Percentiles rank a stretch among this genome's conserved stretches.
These are phyloP conservation scores for Solanum okadae DNA, from an alignment of 257 asterid genomes.

Conservation along the genomic window DNA sequence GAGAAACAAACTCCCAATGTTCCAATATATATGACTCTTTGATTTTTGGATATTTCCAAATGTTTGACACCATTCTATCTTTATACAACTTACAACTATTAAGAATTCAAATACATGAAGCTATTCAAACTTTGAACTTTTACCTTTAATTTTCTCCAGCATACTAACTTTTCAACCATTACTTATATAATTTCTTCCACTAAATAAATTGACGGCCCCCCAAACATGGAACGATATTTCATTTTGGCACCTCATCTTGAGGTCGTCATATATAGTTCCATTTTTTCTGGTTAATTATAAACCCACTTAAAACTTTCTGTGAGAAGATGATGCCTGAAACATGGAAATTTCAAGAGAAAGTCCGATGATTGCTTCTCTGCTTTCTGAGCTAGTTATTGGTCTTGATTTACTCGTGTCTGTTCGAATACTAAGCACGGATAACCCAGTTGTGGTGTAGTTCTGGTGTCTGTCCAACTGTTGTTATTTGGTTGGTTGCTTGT, in stretches of 20 bases:
- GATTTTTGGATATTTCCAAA: neutral
- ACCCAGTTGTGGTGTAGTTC: neutral
- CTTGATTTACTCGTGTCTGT: neutral
- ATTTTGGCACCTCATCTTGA: neutral
- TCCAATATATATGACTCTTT: neutral
- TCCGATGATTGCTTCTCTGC: neutral
- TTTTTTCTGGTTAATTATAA: neutral
- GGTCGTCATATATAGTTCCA: neutral
- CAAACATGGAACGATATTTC: neutral
- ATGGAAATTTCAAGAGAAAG: neutral
- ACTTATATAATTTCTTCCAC: neutral
- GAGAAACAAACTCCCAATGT: neutral
- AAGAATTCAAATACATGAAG: neutral
- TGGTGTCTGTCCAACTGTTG: neutral
- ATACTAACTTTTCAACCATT: neutral
- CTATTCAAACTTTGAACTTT: neutral
- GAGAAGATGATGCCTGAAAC: neutral
- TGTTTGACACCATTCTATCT: neutral
- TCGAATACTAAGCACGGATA: neutral
- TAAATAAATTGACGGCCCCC: neutral
- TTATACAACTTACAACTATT: neutral
- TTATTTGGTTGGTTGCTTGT: neutral
- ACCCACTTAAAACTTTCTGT: neutral
- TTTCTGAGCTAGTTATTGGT: neutral
- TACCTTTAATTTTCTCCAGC: neutral